These are phyloP conservation scores for Sparassis latifolia DNA, from an alignment of 1,284 basidiomycete species.

Conservation along the genomic window DNA sequence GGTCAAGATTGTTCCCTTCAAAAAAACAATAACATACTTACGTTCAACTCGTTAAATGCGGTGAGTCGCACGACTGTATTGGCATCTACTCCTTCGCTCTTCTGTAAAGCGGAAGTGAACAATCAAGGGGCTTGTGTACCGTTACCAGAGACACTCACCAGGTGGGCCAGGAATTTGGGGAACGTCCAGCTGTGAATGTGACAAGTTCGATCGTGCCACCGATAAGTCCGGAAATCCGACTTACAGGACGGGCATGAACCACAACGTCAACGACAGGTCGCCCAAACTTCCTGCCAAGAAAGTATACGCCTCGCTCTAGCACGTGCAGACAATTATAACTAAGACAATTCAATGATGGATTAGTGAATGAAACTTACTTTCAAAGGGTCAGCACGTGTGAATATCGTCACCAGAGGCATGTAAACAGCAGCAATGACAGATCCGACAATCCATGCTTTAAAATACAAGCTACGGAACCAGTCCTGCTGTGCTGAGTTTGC, in stretches of 20 bases:
- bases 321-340: neutral
- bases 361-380: constrained; percentile 36
- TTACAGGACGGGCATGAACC: constrained; percentile 64
- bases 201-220: neutral
- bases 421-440: constrained; percentile 53
- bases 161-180: constrained; percentile 51
- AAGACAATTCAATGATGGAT: neutral
- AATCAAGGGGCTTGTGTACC: neutral
- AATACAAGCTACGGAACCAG: constrained; percentile 72
- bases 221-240: constrained; percentile 14
- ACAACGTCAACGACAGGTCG: constrained; percentile 57
- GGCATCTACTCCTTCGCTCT: constrained; percentile 52
- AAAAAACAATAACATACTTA: constrained; percentile 28
- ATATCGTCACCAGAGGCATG: constrained; percentile 61
- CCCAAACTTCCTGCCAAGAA: constrained; percentile 66
- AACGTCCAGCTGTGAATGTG: constrained; percentile 46
- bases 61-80: constrained; percentile 61
- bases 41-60: constrained; percentile 75
- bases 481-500: constrained; percentile 52
- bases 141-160: constrained; percentile 36
- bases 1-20: neutral
- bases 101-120: constrained; percentile 23
- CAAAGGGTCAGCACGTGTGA: constrained; percentile 50
- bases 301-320: constrained; percentile 60
- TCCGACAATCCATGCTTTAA: constrained; percentile 62